These are phyloP conservation scores for Barnettozyma hawaiiensis DNA, from an alignment of 1,139 yeast species.

Conservation along the genomic window DNA sequence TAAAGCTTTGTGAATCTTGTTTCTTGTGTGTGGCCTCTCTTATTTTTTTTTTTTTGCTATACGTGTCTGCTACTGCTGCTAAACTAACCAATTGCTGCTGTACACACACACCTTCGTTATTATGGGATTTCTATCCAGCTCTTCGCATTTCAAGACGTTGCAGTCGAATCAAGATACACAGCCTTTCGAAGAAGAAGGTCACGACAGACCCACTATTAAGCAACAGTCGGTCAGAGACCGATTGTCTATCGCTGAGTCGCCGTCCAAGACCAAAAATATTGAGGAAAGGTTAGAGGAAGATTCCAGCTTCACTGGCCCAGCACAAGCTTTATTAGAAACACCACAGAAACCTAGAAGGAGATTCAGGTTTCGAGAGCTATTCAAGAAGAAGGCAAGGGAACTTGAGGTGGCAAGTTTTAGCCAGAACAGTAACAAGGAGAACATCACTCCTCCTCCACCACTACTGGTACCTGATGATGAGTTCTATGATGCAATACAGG, in stretches of 20 bases:
- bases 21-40: no score
- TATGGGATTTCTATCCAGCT: constrained; percentile 11
- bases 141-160: neutral
- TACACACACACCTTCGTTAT: neutral
- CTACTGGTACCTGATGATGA: constrained; percentile 5
- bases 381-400: constrained; percentile 4
- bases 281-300: neutral
- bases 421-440: constrained; percentile 12
- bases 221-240: constrained; percentile 5
- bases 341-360: neutral
- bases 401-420: neutral
- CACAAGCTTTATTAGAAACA: neutral
- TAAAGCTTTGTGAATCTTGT: no score
- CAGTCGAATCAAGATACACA: neutral
- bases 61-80: no score
- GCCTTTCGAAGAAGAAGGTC: constrained; percentile 9
- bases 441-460: no score
- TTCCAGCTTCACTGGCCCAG: no score
- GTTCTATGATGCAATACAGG: neutral
- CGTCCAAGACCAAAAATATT: neutral
- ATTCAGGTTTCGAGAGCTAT: constrained; percentile 4
- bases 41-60: no score
- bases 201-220: constrained; percentile 4
- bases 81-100: neutral
- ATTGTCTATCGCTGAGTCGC: constrained; percentile 6